Conservation (phyloP, 2,329 filamentous ascomycete genomes). For the Xylariales sp. region DNA sequence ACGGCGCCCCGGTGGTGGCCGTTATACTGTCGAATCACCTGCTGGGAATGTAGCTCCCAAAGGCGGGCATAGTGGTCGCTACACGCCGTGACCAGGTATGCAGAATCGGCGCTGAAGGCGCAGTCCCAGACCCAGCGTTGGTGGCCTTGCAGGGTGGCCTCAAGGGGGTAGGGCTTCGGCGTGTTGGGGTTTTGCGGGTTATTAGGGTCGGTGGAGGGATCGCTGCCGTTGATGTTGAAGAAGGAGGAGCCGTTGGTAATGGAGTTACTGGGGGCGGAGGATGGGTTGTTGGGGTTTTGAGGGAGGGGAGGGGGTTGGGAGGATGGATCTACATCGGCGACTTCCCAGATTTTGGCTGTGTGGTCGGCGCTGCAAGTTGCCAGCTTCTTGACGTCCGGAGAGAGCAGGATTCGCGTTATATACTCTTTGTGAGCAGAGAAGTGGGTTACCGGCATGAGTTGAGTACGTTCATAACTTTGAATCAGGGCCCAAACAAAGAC, state of each 20-base stretch:
- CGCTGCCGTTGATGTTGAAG: constrained; percentile 2
- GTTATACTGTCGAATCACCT: constrained; percentile 92
- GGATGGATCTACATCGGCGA: constrained; percentile 60
- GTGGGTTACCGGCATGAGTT: constrained; percentile 79
- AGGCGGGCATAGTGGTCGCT: constrained; percentile 89
- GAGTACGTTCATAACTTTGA: constrained; percentile 75
- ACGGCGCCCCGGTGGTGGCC: constrained; percentile 89
- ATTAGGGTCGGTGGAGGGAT: constrained; percentile 10
- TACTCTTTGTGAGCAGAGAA: constrained; percentile 90
- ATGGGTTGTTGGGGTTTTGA: constrained; percentile 11
- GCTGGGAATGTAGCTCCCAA: constrained; percentile 83
- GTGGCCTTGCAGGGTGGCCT: constrained; percentile 83
- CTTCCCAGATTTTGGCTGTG: constrained; percentile 92
- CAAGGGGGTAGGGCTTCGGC: constrained; percentile 66
- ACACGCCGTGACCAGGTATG: constrained; percentile 89
- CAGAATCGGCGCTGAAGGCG: constrained; percentile 88
- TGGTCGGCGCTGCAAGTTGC: constrained; percentile 93
- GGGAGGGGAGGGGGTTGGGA: constrained; percentile 9
- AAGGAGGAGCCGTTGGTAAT: constrained; percentile 4
- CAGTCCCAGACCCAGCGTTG: constrained; percentile 98
- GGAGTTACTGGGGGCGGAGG: constrained; percentile 5
- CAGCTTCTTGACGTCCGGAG: constrained; percentile 88
- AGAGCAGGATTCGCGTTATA: constrained; percentile 86
- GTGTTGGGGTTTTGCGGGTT: constrained; percentile 12
- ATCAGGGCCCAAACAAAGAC: constrained; percentile 96